phyloP scores from a whole-genome alignment of 257 asterid species.

The Solanum appendiculatum region DNA sequence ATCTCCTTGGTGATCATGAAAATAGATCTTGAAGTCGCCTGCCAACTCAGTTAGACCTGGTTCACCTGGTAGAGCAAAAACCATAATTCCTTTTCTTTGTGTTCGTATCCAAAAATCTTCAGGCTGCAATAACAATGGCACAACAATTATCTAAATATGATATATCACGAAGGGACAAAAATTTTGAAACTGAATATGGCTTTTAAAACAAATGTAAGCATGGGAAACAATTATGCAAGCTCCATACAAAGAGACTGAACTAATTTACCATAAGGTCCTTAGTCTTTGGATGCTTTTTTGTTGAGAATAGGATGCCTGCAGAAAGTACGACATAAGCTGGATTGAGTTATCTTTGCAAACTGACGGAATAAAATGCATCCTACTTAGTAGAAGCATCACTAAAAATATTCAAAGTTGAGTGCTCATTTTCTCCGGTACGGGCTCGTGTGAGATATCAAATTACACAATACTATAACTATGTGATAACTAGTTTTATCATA shows the following conservation, averaged over 20 bases:
- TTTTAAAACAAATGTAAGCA: not conserved
- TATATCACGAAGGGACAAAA: not conserved
- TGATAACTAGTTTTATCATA: not conserved
- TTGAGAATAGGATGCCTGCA: slow-evolving; percentile 76
- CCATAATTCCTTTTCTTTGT: slow-evolving; percentile 73
- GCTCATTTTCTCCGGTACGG: not conserved
- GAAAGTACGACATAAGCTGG: slow-evolving; percentile 1
- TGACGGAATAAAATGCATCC: not conserved
- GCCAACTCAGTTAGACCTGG: slow-evolving; percentile 85
- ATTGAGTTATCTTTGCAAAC: slow-evolving; percentile 1
- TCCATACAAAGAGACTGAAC: not conserved
- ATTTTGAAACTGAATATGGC: not conserved
- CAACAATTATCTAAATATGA: not conserved
- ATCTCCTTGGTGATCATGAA: slow-evolving; percentile 97
- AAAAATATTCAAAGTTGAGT: not conserved
- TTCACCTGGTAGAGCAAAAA: slow-evolving; percentile 94
- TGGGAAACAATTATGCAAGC: not conserved
- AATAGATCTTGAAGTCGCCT: slow-evolving; percentile 90
- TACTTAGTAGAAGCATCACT: not conserved
- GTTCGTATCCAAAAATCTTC: slow-evolving; percentile 95
- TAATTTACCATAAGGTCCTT: slow-evolving; percentile 84
- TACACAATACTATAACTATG: not conserved
- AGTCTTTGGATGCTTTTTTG: slow-evolving; percentile 84
- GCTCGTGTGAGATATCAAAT: not conserved
- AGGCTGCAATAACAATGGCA: slow-evolving; percentile 42